phyloP scores from a whole-genome alignment of 1,139 yeast genomes.

The Barnettozyma hawaiiensis region DNA sequence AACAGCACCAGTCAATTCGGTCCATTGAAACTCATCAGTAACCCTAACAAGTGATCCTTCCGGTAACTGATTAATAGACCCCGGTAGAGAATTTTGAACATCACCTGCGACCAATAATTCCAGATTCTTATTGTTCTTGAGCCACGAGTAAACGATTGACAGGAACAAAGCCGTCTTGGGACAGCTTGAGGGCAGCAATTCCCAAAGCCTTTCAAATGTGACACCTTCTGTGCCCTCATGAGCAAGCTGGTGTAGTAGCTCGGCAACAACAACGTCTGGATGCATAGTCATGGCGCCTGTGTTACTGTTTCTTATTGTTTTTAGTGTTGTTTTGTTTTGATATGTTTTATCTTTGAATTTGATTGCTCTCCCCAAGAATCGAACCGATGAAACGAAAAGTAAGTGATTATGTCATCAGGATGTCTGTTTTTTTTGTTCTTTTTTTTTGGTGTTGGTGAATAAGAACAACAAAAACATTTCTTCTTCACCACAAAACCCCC shows the following conservation, averaged over 20 bases:
- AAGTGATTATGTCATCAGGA: background rate
- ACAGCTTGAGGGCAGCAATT: slow-evolving; percentile 19
- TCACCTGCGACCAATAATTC: slow-evolving; percentile 9
- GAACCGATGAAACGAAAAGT: slow-evolving; percentile 7
- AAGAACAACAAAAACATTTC: slow-evolving; percentile 2
- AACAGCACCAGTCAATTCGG: slow-evolving; percentile 36
- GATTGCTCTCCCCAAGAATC: slow-evolving; percentile 4
- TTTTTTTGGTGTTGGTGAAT: too few relatives aligned
- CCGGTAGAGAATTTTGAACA: slow-evolving; percentile 7
- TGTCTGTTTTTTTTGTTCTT: background rate
- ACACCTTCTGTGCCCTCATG: slow-evolving; percentile 30
- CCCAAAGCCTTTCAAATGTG: slow-evolving; percentile 29
- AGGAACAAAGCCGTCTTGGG: slow-evolving; percentile 27
- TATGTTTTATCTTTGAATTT: background rate
- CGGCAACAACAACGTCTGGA: slow-evolving; percentile 30
- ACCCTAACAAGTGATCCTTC: slow-evolving; percentile 27
- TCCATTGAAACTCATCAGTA: slow-evolving; percentile 37
- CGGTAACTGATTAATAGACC: slow-evolving; percentile 6
- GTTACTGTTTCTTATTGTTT: background rate
- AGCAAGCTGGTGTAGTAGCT: slow-evolving; percentile 28
- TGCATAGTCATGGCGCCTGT: background rate
- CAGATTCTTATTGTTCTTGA: slow-evolving; percentile 23
- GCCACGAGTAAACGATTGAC: slow-evolving; percentile 32
- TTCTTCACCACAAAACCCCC: background rate
- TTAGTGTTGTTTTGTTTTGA: slow-evolving; percentile 3